These are phyloP conservation scores for Phytophthora foliorum DNA, from an alignment of 352 stramenopile genomes.

Conservation along the genomic window DNA sequence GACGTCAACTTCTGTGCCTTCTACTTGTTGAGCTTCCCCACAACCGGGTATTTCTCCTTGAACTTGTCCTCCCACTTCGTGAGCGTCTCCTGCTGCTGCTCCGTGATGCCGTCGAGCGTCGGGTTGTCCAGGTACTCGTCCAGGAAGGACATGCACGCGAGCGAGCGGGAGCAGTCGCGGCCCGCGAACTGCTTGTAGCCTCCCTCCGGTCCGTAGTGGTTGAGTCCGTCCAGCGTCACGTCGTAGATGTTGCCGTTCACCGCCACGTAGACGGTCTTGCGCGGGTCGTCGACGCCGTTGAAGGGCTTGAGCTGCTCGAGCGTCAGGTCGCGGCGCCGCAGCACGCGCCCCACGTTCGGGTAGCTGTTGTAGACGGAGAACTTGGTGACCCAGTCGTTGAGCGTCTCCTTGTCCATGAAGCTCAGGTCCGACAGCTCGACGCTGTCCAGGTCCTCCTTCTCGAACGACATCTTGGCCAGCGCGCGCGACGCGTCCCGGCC, in stretches of 20 bases:
- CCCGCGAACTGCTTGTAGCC: conserved; percentile 98
- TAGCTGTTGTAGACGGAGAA: conserved; percentile 97
- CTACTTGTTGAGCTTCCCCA: conserved; percentile 82
- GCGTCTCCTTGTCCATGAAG: conserved; percentile 88
- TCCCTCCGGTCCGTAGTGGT: conserved; percentile 95
- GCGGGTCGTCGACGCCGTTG: conserved; percentile 86
- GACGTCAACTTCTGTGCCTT: conserved; percentile 18
- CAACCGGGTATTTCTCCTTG: conserved; percentile 95
- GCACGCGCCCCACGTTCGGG: conserved; percentile 94
- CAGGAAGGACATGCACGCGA: conserved; percentile 98
- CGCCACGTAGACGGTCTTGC: conserved; percentile 95
- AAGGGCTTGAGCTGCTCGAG: conserved; percentile 87
- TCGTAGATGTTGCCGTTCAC: conserved; percentile 97
- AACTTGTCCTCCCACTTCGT: conserved; percentile 98
- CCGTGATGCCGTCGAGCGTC: conserved; percentile 91
- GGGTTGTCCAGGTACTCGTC: conserved; percentile 94
- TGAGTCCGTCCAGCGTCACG: conserved; percentile 94
- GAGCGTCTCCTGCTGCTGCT: conserved; percentile 94
- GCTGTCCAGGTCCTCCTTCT: conserved; percentile 93
- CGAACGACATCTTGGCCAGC: conserved; percentile 97
- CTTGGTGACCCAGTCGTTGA: conserved; percentile 95
- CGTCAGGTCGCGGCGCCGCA: conserved; percentile 81
- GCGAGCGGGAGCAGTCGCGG: conserved; percentile 94
- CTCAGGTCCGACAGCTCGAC: conserved; percentile 77
- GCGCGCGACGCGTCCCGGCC: conserved; percentile 95